A percentile compares a stretch with the other conserved stretches of the same genome.
These are phyloP conservation scores for Xylariaceae sp. DNA, from an alignment of 2,329 filamentous ascomycete genomes.

Conservation along the genomic window DNA sequence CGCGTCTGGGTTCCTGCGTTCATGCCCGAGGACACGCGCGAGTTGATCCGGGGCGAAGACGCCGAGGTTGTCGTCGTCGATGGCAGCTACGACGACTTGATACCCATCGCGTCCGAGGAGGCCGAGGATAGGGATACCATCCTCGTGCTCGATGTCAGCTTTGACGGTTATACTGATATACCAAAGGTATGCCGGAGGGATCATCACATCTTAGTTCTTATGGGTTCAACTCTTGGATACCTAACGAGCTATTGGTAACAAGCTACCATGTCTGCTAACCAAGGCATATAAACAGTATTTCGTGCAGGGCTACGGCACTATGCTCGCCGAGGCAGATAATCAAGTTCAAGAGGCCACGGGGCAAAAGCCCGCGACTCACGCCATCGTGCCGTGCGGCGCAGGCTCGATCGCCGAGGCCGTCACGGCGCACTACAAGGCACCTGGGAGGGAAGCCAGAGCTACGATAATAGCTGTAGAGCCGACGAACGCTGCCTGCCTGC, in stretches of 20 bases:
- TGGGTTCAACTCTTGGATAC: too few species aligned
- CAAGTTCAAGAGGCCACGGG: conserved; percentile 45
- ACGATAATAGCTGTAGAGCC: conserved; percentile 65
- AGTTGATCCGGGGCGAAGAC: conserved; percentile 56
- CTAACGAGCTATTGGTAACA: too few species aligned
- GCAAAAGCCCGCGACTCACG: conserved; percentile 38
- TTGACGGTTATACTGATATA: conserved; percentile 60
- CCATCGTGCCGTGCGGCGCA: conserved; percentile 64
- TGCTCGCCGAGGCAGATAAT: conserved; percentile 61
- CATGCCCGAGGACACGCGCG: conserved; percentile 49
- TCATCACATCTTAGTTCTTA: too few species aligned
- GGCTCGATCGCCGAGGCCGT: conserved; percentile 70
- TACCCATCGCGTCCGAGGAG: conserved; percentile 43
- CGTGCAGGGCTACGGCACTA: conserved; percentile 70
- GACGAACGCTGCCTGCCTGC: conserved; percentile 55
- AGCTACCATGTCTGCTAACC: too few species aligned
- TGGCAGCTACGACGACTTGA: conserved; percentile 60
- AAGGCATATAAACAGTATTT: conserved; percentile 51
- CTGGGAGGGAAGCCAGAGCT: conserved; percentile 18
- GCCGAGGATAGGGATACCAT: conserved; percentile 40
- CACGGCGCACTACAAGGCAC: conserved; percentile 51
- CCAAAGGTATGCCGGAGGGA: too few species aligned
- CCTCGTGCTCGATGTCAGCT: conserved; percentile 64
- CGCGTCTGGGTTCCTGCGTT: conserved; percentile 58
- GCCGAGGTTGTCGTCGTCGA: conserved; percentile 51